Conservation (phyloP, 495 filamentous ascomycete genomes). For the Polyplosphaeria fusca region DNA sequence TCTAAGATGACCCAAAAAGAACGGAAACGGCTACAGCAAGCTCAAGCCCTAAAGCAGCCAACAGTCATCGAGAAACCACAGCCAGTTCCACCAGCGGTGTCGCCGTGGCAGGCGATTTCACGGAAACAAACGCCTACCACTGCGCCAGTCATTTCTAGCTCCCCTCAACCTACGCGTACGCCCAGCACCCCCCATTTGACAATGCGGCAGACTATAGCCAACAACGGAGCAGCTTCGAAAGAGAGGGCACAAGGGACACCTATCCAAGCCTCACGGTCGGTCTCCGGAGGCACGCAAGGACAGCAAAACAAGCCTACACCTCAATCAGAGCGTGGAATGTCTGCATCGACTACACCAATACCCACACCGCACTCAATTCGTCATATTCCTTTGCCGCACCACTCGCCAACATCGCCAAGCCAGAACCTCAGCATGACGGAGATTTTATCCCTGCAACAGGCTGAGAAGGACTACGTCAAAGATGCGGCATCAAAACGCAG, state of each 20-base stretch:
- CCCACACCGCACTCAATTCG: slow-evolving; percentile 51
- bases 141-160: slow-evolving; percentile 23
- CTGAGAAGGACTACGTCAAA: slow-evolving; percentile 74
- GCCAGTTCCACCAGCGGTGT: slow-evolving; percentile 47
- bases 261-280: slow-evolving; percentile 17
- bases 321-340: slow-evolving; percentile 30
- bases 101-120: slow-evolving; percentile 67
- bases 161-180: slow-evolving; percentile 21
- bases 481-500: slow-evolving; percentile 84
- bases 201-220: slow-evolving; percentile 61
- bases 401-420: slow-evolving; percentile 48
- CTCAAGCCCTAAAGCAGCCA: slow-evolving; percentile 47
- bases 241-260: slow-evolving; percentile 23
- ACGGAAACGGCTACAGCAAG: slow-evolving; percentile 69
- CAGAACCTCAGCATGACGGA: slow-evolving; percentile 75
- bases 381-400: slow-evolving; percentile 42
- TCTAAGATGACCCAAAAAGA: slow-evolving; percentile 83
- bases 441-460: slow-evolving; percentile 81
- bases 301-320: slow-evolving; percentile 15
- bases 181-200: slow-evolving; percentile 54
- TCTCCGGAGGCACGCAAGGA: slow-evolving; percentile 16
- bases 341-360: slow-evolving; percentile 22
- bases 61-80: slow-evolving; percentile 40
- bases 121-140: slow-evolving; percentile 11
- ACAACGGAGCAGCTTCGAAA: slow-evolving; percentile 41